Evolutionary conservation across 202 grass and related monocot species (phyloP), one percentile per base, ranked within the genome.

Genomic region (Digitaria exilis): DNA sequence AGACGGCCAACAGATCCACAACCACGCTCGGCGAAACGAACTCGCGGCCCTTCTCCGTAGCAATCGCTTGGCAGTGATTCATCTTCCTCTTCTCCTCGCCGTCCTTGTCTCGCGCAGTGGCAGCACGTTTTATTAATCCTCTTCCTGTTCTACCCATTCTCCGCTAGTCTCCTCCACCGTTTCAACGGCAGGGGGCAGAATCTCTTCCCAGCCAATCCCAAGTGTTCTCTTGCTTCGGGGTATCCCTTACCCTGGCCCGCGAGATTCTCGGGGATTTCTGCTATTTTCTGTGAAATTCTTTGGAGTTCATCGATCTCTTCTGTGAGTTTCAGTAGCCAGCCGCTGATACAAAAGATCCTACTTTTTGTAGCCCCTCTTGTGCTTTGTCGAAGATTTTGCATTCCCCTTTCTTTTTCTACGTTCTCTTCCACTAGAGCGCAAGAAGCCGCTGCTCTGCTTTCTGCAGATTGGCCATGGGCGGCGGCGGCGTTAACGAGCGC

Each of bases 391-490:
- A 83, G 26, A 73, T 66, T 83, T 73, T 79, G 26, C 16, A 0
- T 8, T 54, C n/a, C n/a, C 3, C 61, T 50, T 21, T n/a, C n/a
- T 6, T 37, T 59, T 10, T 66, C 10, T 15, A 12, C 6, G 65
- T 51, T 45, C 51, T 18, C 7, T 35, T 49, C 24, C 68, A 16
- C 12, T 34, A 69, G 51, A 84, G 41, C 69, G 5, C 14, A 16
- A 5, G 42, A 59, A 73, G 30, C 80, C 22, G 37, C 46, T 7
- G 24, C 28, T 58, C 77, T 17, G 30, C 63, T 48, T 48, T 0
- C 1, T 21, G 21, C 50, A 71, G 45, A 90, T 87, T 85, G 85
- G 72, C 86, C 44, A 95, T 83, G 25, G 84, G 86, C 31, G 51
- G 71, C 43, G n/a, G 42, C 68, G 66, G 39, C 67, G 67, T 4